Percentiles rank a stretch among this genome's conserved stretches.
Evolutionary conservation across 176 grass and related monocot genomes (phyloP).

Genomic region (Saccharum officinarum): DNA sequence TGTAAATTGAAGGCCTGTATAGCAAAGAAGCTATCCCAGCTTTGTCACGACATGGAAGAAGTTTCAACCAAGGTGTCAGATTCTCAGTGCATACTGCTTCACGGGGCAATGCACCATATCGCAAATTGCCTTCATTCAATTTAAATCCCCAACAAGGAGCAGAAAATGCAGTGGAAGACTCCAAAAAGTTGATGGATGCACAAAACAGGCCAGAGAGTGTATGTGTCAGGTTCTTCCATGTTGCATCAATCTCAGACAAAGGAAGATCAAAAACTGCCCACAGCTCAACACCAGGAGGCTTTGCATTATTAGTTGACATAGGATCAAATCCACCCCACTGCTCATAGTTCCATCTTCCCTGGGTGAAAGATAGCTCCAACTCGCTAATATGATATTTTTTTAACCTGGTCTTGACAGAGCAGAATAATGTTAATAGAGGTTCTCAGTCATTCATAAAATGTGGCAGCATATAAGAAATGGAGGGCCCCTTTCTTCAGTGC

Average conservation of each 20-base stretch:
- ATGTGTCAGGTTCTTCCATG: slow-evolving; percentile 94
- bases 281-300: slow-evolving; percentile 93
- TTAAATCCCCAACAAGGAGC: slow-evolving; percentile 79
- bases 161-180: slow-evolving; percentile 78
- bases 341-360: slow-evolving; percentile 96
- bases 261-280: slow-evolving; percentile 86
- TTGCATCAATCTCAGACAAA: slow-evolving; percentile 62
- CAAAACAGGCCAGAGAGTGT: slow-evolving; percentile 94
- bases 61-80: slow-evolving; percentile 97
- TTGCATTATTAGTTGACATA: slow-evolving; percentile 77
- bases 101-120: slow-evolving; percentile 90
- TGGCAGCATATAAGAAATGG: neutral
- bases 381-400: slow-evolving; percentile 85
- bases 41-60: slow-evolving; percentile 96
- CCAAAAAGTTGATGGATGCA: slow-evolving; percentile 94
- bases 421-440: slow-evolving; percentile 28
- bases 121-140: slow-evolving; percentile 61
- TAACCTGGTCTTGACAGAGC: slow-evolving; percentile 61
- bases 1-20: slow-evolving; percentile 94
- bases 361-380: slow-evolving; percentile 93
- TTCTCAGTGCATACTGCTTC: slow-evolving; percentile 98
- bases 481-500: neutral
- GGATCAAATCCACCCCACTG: slow-evolving; percentile 94
- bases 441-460: neutral
- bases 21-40: slow-evolving; percentile 82